Evolutionary conservation across 331 rosid genomes (phyloP).

Genomic region (Spiraea crenata): DNA sequence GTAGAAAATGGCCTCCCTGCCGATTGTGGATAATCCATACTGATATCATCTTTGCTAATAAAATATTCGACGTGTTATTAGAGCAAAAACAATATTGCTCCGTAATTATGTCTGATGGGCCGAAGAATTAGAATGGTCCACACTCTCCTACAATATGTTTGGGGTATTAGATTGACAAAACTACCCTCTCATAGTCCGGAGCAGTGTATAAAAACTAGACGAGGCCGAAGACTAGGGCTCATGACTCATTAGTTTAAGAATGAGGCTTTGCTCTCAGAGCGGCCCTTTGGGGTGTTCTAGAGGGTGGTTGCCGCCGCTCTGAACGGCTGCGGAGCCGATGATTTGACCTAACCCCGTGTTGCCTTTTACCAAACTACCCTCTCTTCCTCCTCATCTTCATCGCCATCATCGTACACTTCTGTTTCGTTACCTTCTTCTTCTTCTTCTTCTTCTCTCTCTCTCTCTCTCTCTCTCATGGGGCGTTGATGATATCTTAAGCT

Average conservation of each 20-base stretch:
- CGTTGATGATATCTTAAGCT: slow-evolving; percentile 17
- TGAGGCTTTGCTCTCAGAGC: slow-evolving; percentile 23
- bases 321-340: slow-evolving; percentile 19
- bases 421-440: not conserved
- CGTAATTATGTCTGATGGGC: too few relatives aligned
- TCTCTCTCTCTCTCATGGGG: slow-evolving; percentile 17
- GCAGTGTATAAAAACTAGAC: not conserved
- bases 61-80: too few relatives aligned
- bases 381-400: not conserved
- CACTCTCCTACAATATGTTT: too few relatives aligned
- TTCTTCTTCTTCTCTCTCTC: not conserved
- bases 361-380: slow-evolving; percentile 1
- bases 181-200: not conserved
- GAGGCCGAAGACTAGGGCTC: not conserved
- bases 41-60: too few relatives aligned
- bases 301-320: slow-evolving; percentile 15
- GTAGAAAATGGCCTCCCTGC: too few relatives aligned
- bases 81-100: too few relatives aligned
- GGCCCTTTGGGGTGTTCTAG: not conserved
- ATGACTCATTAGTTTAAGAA: slow-evolving; percentile 15
- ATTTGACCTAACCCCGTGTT: not conserved
- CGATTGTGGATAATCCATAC: too few relatives aligned
- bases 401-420: not conserved
- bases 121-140: too few relatives aligned
- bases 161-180: not conserved